A percentile compares a stretch with the other conserved stretches of the same genome.
Conservation (phyloP, 106 monocot species). For the Platanthera zijinensis region DNA sequence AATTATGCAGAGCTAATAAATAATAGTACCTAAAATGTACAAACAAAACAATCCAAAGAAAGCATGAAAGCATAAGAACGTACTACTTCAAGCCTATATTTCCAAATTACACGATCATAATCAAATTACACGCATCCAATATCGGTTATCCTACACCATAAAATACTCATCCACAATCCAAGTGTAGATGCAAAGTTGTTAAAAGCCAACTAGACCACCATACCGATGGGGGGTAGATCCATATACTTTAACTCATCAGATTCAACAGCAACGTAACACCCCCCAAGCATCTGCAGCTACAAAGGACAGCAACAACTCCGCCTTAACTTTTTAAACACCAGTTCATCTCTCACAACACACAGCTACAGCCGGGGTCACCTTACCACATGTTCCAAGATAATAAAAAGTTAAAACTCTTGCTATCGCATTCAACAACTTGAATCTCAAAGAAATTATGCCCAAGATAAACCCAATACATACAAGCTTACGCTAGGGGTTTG, state of each 20-base stretch:
- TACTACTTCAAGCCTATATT: neutral
- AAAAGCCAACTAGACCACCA: neutral
- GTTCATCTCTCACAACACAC: conserved; percentile 6
- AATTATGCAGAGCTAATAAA: neutral
- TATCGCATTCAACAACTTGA: conserved; percentile 1
- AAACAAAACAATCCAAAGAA: neutral
- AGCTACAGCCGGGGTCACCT: conserved; percentile 9
- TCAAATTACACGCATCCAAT: neutral
- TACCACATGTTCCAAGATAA: conserved; percentile 9
- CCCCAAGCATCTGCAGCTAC: neutral
- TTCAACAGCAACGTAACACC: conserved; percentile 3
- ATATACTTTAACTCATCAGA: neutral
- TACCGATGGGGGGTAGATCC: neutral
- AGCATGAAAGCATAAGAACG: neutral
- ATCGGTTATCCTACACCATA: neutral
- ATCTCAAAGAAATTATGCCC: neutral
- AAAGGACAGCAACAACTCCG: conserved; percentile 3
- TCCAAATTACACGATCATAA: neutral
- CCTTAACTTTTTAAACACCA: neutral
- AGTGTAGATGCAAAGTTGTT: neutral
- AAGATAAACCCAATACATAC: no score
- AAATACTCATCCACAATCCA: neutral
- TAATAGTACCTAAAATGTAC: neutral
- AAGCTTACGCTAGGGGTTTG: no score
- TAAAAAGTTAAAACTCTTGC: conserved; percentile 1